Conservation (phyloP, 768 basidiomycete species). For the Trametes maxima region DNA sequence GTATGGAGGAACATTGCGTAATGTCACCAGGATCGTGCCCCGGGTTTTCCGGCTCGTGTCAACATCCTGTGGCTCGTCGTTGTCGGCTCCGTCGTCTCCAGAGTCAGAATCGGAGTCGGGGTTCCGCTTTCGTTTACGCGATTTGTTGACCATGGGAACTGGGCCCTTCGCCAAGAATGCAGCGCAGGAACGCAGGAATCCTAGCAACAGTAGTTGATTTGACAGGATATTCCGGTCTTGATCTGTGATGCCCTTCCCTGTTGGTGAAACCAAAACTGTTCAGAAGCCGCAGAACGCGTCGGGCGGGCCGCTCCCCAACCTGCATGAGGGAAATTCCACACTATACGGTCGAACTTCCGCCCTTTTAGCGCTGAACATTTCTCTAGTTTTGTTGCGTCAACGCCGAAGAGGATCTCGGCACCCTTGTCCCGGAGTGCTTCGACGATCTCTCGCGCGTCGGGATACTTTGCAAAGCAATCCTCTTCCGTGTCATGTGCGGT, state of each 20-base stretch:
- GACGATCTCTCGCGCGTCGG: constrained; percentile 67
- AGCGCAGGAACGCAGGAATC: constrained; percentile 76
- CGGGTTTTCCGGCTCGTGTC: constrained; percentile 33
- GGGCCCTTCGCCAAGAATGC: constrained; percentile 61
- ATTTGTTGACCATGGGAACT: constrained; percentile 43
- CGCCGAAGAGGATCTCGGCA: constrained; percentile 70
- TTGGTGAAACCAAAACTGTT: constrained; percentile 3
- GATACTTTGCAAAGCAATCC: constrained; percentile 81
- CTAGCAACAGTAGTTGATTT: constrained; percentile 83
- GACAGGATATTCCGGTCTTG: constrained; percentile 91
- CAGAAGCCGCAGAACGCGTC: not conserved
- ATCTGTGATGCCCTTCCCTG: constrained; percentile 89
- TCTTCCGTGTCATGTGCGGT: constrained; percentile 84
- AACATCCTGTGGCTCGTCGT: constrained; percentile 32
- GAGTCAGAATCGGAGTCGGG: constrained; percentile 45
- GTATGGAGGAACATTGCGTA: constrained; percentile 87
- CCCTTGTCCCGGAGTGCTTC: constrained; percentile 55
- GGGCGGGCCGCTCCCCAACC: constrained; percentile 49
- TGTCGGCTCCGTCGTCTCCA: constrained; percentile 41
- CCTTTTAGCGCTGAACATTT: constrained; percentile 59
- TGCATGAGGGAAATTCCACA: constrained; percentile 97
- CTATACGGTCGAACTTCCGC: constrained; percentile 71
- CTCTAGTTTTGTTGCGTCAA: constrained; percentile 84
- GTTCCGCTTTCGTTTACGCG: constrained; percentile 46
- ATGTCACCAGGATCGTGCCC: constrained; percentile 83